phyloP scores from a whole-genome alignment of 129 eudicot genomes.

The Artemisia annua region DNA sequence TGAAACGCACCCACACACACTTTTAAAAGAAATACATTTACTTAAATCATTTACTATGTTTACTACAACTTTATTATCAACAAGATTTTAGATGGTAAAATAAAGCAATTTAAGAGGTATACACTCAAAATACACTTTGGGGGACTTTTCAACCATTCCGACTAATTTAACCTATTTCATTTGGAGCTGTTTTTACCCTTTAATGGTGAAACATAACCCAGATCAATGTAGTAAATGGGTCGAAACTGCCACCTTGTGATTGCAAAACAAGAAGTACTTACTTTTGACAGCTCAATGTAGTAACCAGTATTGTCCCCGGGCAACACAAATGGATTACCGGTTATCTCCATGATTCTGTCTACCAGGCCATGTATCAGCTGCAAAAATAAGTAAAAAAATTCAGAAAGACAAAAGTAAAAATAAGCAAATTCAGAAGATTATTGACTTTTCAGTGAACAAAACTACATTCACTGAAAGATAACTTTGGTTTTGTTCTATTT shows the following conservation, averaged over 20 bases:
- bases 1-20: not conserved
- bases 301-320: constrained; percentile 76
- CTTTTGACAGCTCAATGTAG: constrained; percentile 66
- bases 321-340: constrained; percentile 60
- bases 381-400: constrained; percentile 4
- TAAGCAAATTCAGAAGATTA: not conserved
- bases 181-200: not conserved
- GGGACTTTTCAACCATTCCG: not conserved
- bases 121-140: not conserved
- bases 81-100: not conserved
- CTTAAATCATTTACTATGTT: not conserved
- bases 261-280: constrained; percentile 27
- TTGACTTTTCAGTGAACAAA: not conserved
- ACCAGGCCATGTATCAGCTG: constrained; percentile 91
- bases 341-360: constrained; percentile 89
- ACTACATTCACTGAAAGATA: constrained; percentile 11
- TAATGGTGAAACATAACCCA: not conserved
- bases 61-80: not conserved
- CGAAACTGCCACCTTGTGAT: not conserved
- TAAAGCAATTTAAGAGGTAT: not conserved
- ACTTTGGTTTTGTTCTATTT: too few relatives aligned
- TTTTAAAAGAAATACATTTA: not conserved
- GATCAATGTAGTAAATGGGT: not conserved
- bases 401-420: not conserved
- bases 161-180: not conserved